Evolutionary conservation across 1,284 basidiomycete species (phyloP).

Genomic region (Ceratobasidium sp.): DNA sequence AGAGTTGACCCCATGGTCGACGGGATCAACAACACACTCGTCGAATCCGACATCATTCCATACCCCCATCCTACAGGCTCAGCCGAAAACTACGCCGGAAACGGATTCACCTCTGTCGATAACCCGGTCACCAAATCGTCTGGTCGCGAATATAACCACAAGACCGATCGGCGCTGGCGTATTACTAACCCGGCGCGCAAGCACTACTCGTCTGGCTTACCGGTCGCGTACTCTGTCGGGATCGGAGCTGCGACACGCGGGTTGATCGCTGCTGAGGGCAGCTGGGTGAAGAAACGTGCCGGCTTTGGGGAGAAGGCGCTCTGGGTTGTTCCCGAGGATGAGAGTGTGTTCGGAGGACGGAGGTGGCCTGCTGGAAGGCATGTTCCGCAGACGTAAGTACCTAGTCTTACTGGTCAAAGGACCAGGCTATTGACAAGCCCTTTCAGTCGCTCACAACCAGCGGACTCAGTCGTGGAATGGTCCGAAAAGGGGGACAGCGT

Average conservation of each 20-base stretch:
- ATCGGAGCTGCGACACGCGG: constrained; percentile 72
- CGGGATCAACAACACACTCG: constrained; percentile 83
- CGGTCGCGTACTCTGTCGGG: constrained; percentile 78
- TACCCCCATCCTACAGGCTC: constrained; percentile 74
- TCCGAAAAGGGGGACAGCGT: constrained; percentile 68
- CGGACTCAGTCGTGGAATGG: constrained; percentile 79
- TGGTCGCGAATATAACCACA: constrained; percentile 70
- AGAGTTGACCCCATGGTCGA: constrained; percentile 91
- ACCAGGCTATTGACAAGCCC: too few species aligned
- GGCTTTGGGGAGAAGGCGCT: constrained; percentile 79
- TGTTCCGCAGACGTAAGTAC: constrained; percentile 76
- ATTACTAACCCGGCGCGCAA: constrained; percentile 72
- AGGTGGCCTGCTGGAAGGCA: constrained; percentile 90
- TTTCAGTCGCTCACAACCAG: constrained; percentile 57
- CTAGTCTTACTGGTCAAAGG: background rate
- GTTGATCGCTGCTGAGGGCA: constrained; percentile 73
- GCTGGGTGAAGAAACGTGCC: constrained; percentile 79
- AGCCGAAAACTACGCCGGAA: constrained; percentile 79
- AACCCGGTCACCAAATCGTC: constrained; percentile 60
- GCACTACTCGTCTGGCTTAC: constrained; percentile 74
- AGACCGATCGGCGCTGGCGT: constrained; percentile 78
- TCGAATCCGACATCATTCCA: constrained; percentile 82
- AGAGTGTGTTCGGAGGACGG: constrained; percentile 59
- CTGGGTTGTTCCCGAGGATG: constrained; percentile 79
- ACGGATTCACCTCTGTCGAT: constrained; percentile 78